Base-by-base conservation (phyloP, 306 rosid species). In the Boehmeria nivea region DNA sequence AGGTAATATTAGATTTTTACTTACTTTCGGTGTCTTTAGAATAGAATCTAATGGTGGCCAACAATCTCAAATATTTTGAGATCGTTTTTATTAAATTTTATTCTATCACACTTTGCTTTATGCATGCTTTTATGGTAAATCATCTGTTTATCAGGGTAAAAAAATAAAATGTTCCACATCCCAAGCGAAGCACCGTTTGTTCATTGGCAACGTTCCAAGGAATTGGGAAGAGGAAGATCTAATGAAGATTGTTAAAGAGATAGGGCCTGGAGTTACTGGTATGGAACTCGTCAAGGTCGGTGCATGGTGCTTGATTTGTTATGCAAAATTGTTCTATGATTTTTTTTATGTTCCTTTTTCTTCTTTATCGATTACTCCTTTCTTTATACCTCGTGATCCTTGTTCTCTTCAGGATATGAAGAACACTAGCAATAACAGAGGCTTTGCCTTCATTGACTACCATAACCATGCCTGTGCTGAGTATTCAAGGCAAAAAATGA, bases 391-490 rank as follows among this genome's bases (percentile, higher is more conserved):
- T 33, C 15, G 21, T 34, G 2, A 17, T 12, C 3, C 26, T 49
- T 63, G 38, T 51, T 63, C 12, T 17, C 54, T 43, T 67, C 82
- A 91, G 98, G 98, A 84, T 60, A 63, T 84, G 76, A 87, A 84
- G 78, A 82, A 82, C 67, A 65, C 84, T 47, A 69, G 58, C 72
- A 84, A 78, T 68, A 91, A 91, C 77, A 81, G 98, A 45, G 98
- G 98, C 37, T 91, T 87, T 87, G 95, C 95, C 69, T 91, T 91
- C 60, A 71, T 91, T 31, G 94, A 91, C 64, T 91, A 91, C 73
- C 65, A 84, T 76, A 91, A 91, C 75, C 81, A 87, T 71, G 93
- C 93, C 40, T 90, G 98, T 78, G 98, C 98, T 49, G 96, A 87
- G 21, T 80, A 80, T 76, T 78, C 95, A 39, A 78, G 83, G 76